Evolutionary conservation across 441 rosid species (phyloP).

Genomic region (Dalechampia spathulata): DNA sequence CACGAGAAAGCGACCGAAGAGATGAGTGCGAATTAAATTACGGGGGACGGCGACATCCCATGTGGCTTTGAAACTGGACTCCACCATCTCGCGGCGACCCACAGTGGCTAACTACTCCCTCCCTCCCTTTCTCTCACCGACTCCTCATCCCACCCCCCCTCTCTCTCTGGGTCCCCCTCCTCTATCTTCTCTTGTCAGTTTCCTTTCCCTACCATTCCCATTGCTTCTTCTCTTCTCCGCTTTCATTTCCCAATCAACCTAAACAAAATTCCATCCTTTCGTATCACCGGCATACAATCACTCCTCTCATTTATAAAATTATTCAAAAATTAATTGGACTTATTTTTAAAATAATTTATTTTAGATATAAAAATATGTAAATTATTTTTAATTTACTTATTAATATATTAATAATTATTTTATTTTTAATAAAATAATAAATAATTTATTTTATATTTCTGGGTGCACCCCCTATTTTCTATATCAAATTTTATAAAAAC

Average conservation of each 20-base stretch:
- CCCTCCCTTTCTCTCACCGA: slow-evolving; percentile 8
- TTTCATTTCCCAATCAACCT: neutral
- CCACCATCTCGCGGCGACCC: slow-evolving; percentile 33
- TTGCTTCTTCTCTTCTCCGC: neutral
- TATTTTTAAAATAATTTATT: too few relatives aligned
- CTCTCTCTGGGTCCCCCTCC: neutral
- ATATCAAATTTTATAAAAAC: too few relatives aligned
- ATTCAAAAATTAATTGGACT: too few relatives aligned
- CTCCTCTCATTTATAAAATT: too few relatives aligned
- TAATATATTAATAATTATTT: too few relatives aligned
- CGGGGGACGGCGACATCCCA: slow-evolving; percentile 3
- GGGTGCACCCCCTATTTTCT: too few relatives aligned
- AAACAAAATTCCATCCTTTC: neutral
- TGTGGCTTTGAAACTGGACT: slow-evolving; percentile 12
- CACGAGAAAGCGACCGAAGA: neutral
- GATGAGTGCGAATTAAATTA: neutral
- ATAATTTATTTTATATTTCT: too few relatives aligned
- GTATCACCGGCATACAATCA: too few relatives aligned
- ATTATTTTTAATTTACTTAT: too few relatives aligned
- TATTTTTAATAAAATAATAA: too few relatives aligned
- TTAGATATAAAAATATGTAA: too few relatives aligned
- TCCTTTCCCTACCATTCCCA: too few relatives aligned
- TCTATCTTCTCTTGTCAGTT: neutral
- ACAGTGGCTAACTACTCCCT: slow-evolving; percentile 15
- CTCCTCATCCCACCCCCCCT: neutral